phyloP scores from a whole-genome alignment of 257 asterid genomes.

The Solanum virginianum region DNA sequence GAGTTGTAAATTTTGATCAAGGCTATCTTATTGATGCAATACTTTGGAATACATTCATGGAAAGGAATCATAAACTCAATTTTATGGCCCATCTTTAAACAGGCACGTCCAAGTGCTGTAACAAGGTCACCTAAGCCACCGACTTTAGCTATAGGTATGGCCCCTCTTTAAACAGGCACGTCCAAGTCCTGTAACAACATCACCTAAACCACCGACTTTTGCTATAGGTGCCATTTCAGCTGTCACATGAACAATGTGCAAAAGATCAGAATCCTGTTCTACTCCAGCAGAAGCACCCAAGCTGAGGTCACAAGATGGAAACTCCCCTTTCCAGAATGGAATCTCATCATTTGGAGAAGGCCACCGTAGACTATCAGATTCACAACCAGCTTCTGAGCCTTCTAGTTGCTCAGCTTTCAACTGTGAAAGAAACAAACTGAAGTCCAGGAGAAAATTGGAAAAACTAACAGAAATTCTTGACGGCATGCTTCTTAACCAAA shows the following conservation, averaged over 20 bases:
- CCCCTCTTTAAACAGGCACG: constrained; percentile 62
- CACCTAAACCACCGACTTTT: constrained; percentile 89
- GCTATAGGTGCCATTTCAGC: constrained; percentile 93
- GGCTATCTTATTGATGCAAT: constrained; percentile 30
- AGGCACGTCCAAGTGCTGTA: constrained; percentile 74
- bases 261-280: constrained; percentile 46
- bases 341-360: constrained; percentile 67
- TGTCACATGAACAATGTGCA: constrained; percentile 63
- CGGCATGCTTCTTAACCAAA: background rate
- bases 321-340: constrained; percentile 70
- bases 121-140: constrained; percentile 91
- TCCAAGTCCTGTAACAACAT: constrained; percentile 77
- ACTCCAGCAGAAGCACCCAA: constrained; percentile 16
- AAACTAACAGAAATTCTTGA: background rate
- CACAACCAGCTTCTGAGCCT: constrained; percentile 17
- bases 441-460: background rate
- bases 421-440: constrained; percentile 23
- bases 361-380: constrained; percentile 33
- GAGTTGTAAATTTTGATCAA: constrained; percentile 45
- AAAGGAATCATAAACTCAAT: constrained; percentile 73
- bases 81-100: constrained; percentile 54
- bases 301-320: constrained; percentile 45
- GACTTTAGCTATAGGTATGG: too few relatives aligned
- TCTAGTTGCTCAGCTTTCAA: constrained; percentile 18
- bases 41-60: constrained; percentile 66